Conservation (phyloP, 805 yeast genomes). For the Millerozyma acaciae region DNA sequence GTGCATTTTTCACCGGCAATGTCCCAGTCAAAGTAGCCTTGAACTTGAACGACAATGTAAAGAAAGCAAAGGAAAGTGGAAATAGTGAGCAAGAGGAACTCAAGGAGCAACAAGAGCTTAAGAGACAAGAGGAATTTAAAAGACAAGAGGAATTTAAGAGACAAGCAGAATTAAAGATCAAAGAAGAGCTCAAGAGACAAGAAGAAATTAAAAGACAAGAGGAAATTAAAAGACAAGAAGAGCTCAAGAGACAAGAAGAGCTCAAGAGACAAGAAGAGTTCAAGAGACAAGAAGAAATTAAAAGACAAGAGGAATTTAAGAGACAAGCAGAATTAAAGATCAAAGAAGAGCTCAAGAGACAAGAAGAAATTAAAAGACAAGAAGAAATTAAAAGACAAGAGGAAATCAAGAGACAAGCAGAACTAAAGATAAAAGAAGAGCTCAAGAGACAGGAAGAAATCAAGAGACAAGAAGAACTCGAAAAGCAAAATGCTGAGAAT, state of each 20-base stretch:
- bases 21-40: too few species aligned
- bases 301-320: conserved; percentile 1
- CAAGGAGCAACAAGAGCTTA: background rate
- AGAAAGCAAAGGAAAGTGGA: too few species aligned
- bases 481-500: background rate
- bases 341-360: conserved; percentile 5
- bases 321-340: conserved; percentile 4
- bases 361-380: conserved; percentile 1
- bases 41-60: too few species aligned
- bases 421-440: conserved; percentile 1
- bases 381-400: conserved; percentile 7
- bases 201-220: too few species aligned
- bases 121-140: background rate
- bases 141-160: background rate
- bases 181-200: conserved; percentile 1
- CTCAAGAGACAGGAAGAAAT: conserved; percentile 3
- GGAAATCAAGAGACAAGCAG: conserved; percentile 8
- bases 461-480: conserved; percentile 3
- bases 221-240: conserved; percentile 3
- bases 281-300: conserved; percentile 2
- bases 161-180: background rate
- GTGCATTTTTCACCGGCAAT: too few species aligned
- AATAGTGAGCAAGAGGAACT: background rate
- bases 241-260: conserved; percentile 4
- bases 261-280: background rate